These are phyloP conservation scores for Daedalea quercina DNA, from an alignment of 768 basidiomycete genomes.

Conservation along the genomic window DNA sequence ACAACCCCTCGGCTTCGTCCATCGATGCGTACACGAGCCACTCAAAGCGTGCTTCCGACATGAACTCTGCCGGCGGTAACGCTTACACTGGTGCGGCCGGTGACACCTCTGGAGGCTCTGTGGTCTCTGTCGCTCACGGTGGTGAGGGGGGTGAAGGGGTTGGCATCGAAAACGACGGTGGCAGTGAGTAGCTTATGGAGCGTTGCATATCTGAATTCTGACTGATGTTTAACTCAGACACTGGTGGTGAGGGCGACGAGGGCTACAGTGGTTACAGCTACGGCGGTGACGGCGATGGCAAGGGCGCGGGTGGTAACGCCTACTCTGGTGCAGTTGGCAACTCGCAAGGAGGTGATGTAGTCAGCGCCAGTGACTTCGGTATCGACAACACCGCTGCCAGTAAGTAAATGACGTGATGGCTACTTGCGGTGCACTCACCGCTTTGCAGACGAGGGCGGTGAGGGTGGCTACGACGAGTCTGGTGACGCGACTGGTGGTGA, in stretches of 20 bases:
- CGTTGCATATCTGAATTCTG: background rate
- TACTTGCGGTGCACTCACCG: background rate
- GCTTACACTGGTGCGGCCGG: slow-evolving; percentile 18
- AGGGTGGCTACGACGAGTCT: slow-evolving; percentile 13
- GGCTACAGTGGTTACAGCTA: slow-evolving; percentile 13
- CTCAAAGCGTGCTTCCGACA: slow-evolving; percentile 18
- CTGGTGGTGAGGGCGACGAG: slow-evolving; percentile 10
- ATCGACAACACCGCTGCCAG: slow-evolving; percentile 11
- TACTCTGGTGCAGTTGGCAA: slow-evolving; percentile 11
- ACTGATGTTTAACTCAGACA: slow-evolving; percentile 6
- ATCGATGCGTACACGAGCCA: background rate
- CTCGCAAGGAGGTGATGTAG: slow-evolving; percentile 11
- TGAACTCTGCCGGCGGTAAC: slow-evolving; percentile 20
- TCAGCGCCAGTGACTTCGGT: slow-evolving; percentile 3
- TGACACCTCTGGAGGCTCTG: slow-evolving; percentile 15
- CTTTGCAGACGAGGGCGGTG: slow-evolving; percentile 7
- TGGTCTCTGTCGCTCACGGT: slow-evolving; percentile 8
- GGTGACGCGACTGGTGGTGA: slow-evolving; percentile 13
- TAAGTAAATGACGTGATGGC: background rate
- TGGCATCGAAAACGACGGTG: background rate
- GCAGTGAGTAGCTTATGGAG: background rate
- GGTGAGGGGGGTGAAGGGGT: background rate
- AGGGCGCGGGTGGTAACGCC: slow-evolving; percentile 16
- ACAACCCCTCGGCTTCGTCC: background rate
- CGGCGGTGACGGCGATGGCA: slow-evolving; percentile 15